Evolutionary conservation across 495 filamentous ascomycete species (phyloP).

Genomic region (Copromyces sp.): DNA sequence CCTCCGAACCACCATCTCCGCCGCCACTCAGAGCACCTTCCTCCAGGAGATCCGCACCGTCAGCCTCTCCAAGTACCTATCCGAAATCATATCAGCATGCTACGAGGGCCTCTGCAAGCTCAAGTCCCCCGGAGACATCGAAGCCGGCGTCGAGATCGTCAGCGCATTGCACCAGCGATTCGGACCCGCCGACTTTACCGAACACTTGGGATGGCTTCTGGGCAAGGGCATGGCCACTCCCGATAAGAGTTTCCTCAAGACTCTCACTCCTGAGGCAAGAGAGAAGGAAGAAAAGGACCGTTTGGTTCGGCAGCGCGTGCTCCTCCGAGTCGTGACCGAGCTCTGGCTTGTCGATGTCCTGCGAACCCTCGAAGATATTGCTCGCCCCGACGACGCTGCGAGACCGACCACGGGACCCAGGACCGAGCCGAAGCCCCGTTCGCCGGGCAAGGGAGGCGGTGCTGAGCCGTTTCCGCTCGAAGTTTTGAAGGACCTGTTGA

Average conservation of each 20-base stretch:
- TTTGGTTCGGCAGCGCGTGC: constrained; percentile 69
- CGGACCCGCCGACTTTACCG: constrained; percentile 80
- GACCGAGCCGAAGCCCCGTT: constrained; percentile 43
- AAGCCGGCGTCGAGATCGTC: constrained; percentile 83
- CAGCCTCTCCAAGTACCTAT: constrained; percentile 93
- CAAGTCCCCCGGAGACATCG: constrained; percentile 81
- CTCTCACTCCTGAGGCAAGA: constrained; percentile 63
- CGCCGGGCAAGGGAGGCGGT: constrained; percentile 43
- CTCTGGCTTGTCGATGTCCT: constrained; percentile 90
- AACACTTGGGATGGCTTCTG: constrained; percentile 84
- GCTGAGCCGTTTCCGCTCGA: constrained; percentile 89
- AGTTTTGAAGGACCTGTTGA: constrained; percentile 89
- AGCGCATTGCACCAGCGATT: constrained; percentile 95
- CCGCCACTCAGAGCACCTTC: constrained; percentile 69
- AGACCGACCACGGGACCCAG: constrained; percentile 44
- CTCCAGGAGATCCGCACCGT: constrained; percentile 84
- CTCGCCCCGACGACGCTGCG: constrained; percentile 71
- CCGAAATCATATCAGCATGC: constrained; percentile 95
- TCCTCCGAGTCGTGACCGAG: constrained; percentile 86
- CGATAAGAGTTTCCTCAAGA: constrained; percentile 76
- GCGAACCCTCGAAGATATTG: constrained; percentile 79
- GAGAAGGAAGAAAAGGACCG: constrained; percentile 97
- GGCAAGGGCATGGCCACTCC: constrained; percentile 88
- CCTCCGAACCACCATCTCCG: constrained; percentile 77
- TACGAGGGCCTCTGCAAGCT: constrained; percentile 90